phyloP scores from a whole-genome alignment of 2,329 filamentous ascomycete species.

The Fusarium bulbicola region DNA sequence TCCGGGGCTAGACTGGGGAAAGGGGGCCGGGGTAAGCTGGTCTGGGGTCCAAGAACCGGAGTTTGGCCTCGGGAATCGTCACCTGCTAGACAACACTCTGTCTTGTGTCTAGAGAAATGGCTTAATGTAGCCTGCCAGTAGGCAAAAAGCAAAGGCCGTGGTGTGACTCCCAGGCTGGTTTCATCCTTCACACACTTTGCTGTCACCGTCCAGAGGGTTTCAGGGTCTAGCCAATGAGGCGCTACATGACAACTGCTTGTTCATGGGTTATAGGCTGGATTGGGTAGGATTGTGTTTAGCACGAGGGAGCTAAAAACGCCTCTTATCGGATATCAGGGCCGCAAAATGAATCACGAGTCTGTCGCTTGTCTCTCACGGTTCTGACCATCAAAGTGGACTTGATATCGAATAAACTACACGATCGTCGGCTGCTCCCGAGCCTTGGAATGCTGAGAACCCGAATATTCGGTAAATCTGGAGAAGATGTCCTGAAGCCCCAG shows the following conservation, averaged over 20 bases:
- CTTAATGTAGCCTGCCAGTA: neutral
- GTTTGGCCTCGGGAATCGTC: neutral
- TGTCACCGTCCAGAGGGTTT: neutral
- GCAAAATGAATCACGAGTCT: slow-evolving; percentile 3
- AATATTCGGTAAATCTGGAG: slow-evolving; percentile 15
- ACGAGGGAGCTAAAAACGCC: slow-evolving; percentile 1
- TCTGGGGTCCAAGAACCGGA: neutral
- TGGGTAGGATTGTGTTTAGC: slow-evolving; percentile 6
- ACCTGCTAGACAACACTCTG: neutral
- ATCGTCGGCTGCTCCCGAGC: neutral
- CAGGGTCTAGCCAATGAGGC: slow-evolving; percentile 14
- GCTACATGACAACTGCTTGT: neutral
- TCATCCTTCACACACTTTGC: slow-evolving; percentile 6
- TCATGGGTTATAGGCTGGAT: neutral
- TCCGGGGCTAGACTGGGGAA: slow-evolving; percentile 18
- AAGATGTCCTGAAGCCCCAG: neutral
- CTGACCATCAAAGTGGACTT: neutral
- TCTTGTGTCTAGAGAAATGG: neutral
- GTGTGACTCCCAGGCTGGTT: neutral
- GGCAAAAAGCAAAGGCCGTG: neutral
- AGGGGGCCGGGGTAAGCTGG: slow-evolving; percentile 18
- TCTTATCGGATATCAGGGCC: slow-evolving; percentile 38
- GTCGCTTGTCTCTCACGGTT: neutral
- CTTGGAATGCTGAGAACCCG: neutral
- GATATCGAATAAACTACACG: neutral